These are phyloP conservation scores for Lolium perenne DNA, from an alignment of 176 grass and related monocot species.

Conservation along the genomic window DNA sequence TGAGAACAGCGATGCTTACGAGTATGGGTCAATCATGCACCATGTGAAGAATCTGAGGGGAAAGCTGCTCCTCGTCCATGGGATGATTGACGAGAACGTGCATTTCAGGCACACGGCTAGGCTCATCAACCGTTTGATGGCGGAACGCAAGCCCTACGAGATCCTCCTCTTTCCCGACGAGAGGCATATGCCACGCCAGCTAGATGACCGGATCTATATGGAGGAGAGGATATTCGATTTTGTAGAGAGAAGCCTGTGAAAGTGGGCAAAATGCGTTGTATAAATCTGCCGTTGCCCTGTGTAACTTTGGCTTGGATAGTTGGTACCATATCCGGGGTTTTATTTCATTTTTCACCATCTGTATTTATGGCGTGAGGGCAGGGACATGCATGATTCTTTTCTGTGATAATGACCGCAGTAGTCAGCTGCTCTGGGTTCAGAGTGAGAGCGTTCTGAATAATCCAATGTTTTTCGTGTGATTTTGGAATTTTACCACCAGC, in stretches of 20 bases:
- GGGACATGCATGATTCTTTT: conserved; percentile 47
- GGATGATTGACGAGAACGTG: conserved; percentile 98
- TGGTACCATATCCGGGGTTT: not conserved
- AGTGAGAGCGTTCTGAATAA: conserved; percentile 22
- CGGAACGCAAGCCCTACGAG: conserved; percentile 80
- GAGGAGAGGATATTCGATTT: conserved; percentile 98
- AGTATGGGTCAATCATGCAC: conserved; percentile 87
- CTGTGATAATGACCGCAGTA: conserved; percentile 24
- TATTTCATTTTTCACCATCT: conserved; percentile 39
- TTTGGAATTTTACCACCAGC: not conserved
- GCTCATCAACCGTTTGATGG: conserved; percentile 79
- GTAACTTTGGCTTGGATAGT: conserved; percentile 31
- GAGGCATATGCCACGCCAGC: conserved; percentile 88
- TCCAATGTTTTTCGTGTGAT: not conserved
- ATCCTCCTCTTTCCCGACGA: conserved; percentile 94
- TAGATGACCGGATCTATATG: conserved; percentile 87
- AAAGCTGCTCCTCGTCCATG: conserved; percentile 88
- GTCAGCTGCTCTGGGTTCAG: conserved; percentile 13
- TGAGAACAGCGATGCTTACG: conserved; percentile 68
- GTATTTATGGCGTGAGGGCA: conserved; percentile 37
- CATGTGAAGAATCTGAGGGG: conserved; percentile 81
- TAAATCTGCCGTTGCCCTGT: conserved; percentile 38
- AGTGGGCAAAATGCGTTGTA: not conserved
- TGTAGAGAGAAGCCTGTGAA: conserved; percentile 86
- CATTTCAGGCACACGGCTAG: conserved; percentile 97